Evolutionary conservation across 2,329 filamentous ascomycete genomes (phyloP).

Genomic region (Arachnopeziza araneosa): DNA sequence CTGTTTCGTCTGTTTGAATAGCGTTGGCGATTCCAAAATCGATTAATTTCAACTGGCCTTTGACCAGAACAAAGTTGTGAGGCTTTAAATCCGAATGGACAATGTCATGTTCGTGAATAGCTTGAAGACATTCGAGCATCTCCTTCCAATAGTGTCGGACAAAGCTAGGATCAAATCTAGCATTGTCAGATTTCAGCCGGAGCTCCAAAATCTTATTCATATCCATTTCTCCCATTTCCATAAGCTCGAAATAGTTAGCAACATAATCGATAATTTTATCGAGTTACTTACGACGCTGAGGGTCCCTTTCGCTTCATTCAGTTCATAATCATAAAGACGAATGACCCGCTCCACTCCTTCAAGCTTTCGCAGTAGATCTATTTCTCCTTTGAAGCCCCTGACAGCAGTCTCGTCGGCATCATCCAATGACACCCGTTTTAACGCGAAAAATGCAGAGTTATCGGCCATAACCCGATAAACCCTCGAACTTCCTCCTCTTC

Average conservation of each 20-base stretch:
- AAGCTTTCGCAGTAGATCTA: conserved; percentile 79
- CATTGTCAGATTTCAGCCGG: conserved; percentile 64
- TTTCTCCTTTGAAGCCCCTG: conserved; percentile 88
- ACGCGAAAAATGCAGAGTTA: conserved; percentile 89
- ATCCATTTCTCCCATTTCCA: conserved; percentile 96
- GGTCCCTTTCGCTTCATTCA: conserved; percentile 86
- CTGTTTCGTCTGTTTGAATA: conserved; percentile 90
- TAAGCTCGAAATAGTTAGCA: conserved; percentile 53
- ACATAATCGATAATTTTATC: background rate
- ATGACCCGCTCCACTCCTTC: conserved; percentile 86
- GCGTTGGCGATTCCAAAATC: conserved; percentile 98
- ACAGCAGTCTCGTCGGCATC: conserved; percentile 81
- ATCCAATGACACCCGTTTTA: conserved; percentile 89
- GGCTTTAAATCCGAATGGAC: conserved; percentile 97
- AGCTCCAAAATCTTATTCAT: conserved; percentile 78
- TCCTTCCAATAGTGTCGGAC: conserved; percentile 99
- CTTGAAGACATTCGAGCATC: conserved; percentile 91
- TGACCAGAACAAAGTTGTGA: conserved; percentile 90
- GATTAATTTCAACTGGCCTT: conserved; percentile 88
- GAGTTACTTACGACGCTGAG: conserved; percentile 68
- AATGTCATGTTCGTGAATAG: conserved; percentile 85
- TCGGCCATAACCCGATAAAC: conserved; percentile 97
- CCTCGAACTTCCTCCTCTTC: conserved; percentile 86
- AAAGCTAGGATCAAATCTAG: conserved; percentile 80
- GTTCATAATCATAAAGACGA: conserved; percentile 82